Evolutionary conservation across 2,329 filamentous ascomycete species (phyloP).

Genomic region (Exophiala sp.): DNA sequence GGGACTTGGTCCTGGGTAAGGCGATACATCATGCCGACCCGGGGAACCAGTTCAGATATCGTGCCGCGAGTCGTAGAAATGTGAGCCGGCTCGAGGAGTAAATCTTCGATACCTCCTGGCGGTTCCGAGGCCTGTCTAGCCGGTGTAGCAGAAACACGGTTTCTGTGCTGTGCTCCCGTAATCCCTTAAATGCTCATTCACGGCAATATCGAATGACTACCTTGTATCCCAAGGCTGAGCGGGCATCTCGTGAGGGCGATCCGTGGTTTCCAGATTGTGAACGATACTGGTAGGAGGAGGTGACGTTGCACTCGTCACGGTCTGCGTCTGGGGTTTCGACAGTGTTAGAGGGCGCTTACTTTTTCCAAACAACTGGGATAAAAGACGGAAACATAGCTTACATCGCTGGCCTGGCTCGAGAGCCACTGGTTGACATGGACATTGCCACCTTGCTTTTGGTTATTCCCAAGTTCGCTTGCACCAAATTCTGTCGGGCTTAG

Average conservation of each 20-base stretch:
- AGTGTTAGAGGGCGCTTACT: constrained; percentile 7
- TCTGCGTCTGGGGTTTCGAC: constrained; percentile 3
- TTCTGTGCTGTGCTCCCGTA: too few species aligned
- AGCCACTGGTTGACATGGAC: constrained; percentile 23
- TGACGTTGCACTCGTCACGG: constrained; percentile 4
- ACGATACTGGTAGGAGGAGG: constrained; percentile 1
- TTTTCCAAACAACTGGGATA: neutral
- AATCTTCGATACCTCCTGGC: too few species aligned
- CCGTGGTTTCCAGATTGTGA: constrained; percentile 8
- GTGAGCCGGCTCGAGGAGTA: too few species aligned
- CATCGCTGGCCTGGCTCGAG: constrained; percentile 23
- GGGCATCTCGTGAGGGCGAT: constrained; percentile 22
- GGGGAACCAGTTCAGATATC: too few species aligned
- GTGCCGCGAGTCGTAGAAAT: too few species aligned
- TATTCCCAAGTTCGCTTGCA: constrained; percentile 13
- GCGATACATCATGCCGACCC: too few species aligned
- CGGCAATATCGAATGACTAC: too few species aligned
- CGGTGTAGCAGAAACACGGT: too few species aligned
- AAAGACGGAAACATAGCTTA: constrained; percentile 7
- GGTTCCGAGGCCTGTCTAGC: too few species aligned
- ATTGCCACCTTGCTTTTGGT: constrained; percentile 7
- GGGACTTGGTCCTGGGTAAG: too few species aligned
- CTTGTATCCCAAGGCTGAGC: constrained; percentile 18
- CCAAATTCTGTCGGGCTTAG: constrained; percentile 18
- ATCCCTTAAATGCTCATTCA: too few species aligned